A percentile compares a stretch with the other conserved stretches of the same genome.
These are phyloP conservation scores for Solanum pimpinellifolium DNA, from an alignment of 257 asterid species.

Conservation along the genomic window DNA sequence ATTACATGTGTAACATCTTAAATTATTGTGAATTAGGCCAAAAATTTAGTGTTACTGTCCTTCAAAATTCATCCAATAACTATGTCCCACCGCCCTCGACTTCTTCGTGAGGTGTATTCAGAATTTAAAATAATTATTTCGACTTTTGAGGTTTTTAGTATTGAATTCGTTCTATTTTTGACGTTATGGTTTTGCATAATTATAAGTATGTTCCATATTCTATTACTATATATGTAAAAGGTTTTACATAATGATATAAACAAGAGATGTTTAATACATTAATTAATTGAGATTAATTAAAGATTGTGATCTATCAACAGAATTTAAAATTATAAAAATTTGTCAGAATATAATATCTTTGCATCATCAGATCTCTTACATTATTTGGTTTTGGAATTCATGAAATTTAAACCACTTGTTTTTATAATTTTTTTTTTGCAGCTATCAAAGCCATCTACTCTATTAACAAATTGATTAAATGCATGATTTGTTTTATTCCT, in stretches of 20 bases:
- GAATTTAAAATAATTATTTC: background rate
- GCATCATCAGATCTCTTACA: background rate
- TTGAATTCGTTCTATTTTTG: background rate
- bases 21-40: slow-evolving; percentile 50
- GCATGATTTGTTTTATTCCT: background rate
- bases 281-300: background rate
- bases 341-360: background rate
- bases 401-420: background rate
- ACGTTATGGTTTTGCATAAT: background rate
- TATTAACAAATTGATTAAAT: background rate
- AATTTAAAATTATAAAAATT: background rate
- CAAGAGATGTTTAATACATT: background rate
- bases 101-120: background rate
- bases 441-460: background rate
- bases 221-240: background rate
- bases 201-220: background rate
- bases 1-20: slow-evolving; percentile 43
- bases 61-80: background rate
- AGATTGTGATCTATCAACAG: background rate
- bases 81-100: background rate
- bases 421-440: background rate
- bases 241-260: background rate
- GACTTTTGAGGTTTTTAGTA: background rate
- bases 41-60: slow-evolving; percentile 30
- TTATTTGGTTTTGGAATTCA: background rate